phyloP scores from a whole-genome alignment of 345 rosid genomes.

The Heritiera fomes region DNA sequence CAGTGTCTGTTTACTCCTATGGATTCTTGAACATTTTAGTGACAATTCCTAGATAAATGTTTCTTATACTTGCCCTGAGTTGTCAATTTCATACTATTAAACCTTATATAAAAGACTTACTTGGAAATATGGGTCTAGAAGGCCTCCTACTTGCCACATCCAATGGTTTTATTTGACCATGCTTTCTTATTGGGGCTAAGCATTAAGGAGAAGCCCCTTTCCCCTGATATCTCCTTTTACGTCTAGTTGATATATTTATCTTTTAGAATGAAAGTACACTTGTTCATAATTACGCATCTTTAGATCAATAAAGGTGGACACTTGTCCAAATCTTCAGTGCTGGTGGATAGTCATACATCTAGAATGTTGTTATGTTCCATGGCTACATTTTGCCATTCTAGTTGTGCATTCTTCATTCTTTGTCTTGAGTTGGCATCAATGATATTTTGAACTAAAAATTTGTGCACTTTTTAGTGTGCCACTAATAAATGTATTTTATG shows the following conservation, averaged over 20 bases:
- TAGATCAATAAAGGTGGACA: neutral
- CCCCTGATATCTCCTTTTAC: too few relatives aligned
- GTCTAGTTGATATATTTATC: neutral
- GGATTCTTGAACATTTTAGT: neutral
- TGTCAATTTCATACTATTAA: neutral
- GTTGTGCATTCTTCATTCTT: conserved; percentile 5
- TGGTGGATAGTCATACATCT: neutral
- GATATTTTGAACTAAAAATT: neutral
- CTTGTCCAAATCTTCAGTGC: neutral
- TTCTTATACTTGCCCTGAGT: neutral
- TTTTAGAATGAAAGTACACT: neutral
- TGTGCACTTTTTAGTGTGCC: neutral
- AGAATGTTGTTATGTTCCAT: neutral
- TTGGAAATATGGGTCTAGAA: too few relatives aligned
- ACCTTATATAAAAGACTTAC: neutral
- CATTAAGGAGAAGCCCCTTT: neutral
- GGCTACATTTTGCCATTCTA: neutral
- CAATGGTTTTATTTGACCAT: neutral
- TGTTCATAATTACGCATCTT: neutral
- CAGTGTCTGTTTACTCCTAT: neutral
- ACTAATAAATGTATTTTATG: neutral
- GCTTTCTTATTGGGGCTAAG: conserved; percentile 1
- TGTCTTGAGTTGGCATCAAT: conserved; percentile 9
- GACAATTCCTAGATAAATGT: neutral
- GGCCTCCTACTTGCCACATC: neutral